Percentiles rank a stretch among this genome's conserved stretches.
phyloP scores from a whole-genome alignment of 768 basidiomycete genomes.

The Cyathus striatus region DNA sequence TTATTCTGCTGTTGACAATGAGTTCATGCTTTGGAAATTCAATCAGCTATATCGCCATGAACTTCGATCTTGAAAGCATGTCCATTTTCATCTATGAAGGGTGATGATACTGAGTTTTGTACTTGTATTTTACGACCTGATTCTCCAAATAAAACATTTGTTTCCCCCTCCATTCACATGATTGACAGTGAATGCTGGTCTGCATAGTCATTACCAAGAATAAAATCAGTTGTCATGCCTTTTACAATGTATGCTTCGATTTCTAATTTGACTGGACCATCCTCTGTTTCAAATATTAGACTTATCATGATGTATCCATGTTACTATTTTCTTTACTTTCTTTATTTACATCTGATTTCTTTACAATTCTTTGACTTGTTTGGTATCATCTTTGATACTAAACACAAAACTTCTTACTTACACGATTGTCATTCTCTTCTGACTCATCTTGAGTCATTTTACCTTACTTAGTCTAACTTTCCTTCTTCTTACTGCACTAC shows the following conservation, averaged over 20 bases:
- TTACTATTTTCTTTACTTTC: too few relatives aligned
- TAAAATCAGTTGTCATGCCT: constrained; percentile 21
- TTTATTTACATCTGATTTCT: too few relatives aligned
- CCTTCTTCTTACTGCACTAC: too few relatives aligned
- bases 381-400: too few relatives aligned
- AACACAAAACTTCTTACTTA: too few relatives aligned
- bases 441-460: too few relatives aligned
- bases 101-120: neutral
- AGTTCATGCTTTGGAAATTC: neutral
- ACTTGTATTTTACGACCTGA: constrained; percentile 3
- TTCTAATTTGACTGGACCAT: neutral
- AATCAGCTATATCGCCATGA: neutral
- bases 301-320: too few relatives aligned
- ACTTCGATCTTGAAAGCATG: constrained; percentile 3
- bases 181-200: constrained; percentile 26
- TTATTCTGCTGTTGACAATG: constrained; percentile 2
- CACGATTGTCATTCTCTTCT: too few relatives aligned
- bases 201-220: constrained; percentile 25
- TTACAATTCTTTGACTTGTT: too few relatives aligned
- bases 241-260: constrained; percentile 24
- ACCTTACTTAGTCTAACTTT: too few relatives aligned
- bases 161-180: constrained; percentile 7
- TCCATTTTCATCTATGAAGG: constrained; percentile 1
- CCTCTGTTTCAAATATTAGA: too few relatives aligned
- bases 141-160: constrained; percentile 6